Conservation (phyloP, 805 yeast genomes). For the Metschnikowia cerradonensis region DNA sequence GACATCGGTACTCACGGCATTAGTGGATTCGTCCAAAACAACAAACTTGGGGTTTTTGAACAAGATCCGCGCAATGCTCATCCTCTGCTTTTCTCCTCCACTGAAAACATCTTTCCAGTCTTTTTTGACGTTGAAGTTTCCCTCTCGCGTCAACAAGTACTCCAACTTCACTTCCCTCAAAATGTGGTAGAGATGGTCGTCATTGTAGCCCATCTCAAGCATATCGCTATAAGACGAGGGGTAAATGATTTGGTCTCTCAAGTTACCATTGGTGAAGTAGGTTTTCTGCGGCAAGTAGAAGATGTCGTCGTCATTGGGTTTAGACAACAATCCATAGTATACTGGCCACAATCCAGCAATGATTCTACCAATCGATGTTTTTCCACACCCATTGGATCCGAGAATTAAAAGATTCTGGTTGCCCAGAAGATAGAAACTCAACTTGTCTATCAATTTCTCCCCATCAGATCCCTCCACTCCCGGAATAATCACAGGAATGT, state of each 20-base stretch:
- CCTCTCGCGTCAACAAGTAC: conserved; percentile 68
- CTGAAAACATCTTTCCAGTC: conserved; percentile 90
- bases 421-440: conserved; percentile 55
- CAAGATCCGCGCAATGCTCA: conserved; percentile 80
- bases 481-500: conserved; percentile 79
- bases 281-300: conserved; percentile 83
- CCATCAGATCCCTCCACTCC: conserved; percentile 57
- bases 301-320: conserved; percentile 66
- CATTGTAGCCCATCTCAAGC: conserved; percentile 66
- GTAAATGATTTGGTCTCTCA: conserved; percentile 87
- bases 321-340: conserved; percentile 75
- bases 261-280: conserved; percentile 76
- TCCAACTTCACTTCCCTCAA: conserved; percentile 75
- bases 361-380: conserved; percentile 78
- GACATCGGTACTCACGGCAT: conserved; percentile 85
- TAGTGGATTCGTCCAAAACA: conserved; percentile 88
- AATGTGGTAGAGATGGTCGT: conserved; percentile 62
- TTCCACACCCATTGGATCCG: conserved; percentile 89
- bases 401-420: conserved; percentile 72
- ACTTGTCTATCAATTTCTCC: conserved; percentile 50
- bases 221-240: conserved; percentile 78
- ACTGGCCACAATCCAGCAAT: conserved; percentile 92
- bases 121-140: conserved; percentile 49
- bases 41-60: conserved; percentile 80
- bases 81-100: conserved; percentile 94